Conservation (phyloP, 441 rosid genomes). For the Flueggea neowawraea region DNA sequence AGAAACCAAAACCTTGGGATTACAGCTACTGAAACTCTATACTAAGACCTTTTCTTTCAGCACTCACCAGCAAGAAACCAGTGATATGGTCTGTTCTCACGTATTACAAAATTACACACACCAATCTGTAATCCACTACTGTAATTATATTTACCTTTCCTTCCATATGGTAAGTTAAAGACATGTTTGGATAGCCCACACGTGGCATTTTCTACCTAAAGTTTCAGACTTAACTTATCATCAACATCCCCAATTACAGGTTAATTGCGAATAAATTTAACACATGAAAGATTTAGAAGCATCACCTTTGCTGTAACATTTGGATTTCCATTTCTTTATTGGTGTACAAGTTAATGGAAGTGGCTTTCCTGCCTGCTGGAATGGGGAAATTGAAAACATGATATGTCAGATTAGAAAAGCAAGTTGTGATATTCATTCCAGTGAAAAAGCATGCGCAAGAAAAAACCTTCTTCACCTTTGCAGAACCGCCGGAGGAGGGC, state of each 20-base stretch:
- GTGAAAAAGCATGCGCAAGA: slow-evolving; percentile 15
- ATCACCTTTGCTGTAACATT: slow-evolving; percentile 92
- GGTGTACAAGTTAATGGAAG: slow-evolving; percentile 96
- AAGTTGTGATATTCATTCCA: slow-evolving; percentile 4
- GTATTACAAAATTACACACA: no score
- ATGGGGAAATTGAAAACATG: slow-evolving; percentile 3
- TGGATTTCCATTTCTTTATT: slow-evolving; percentile 97
- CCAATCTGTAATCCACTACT: no score
- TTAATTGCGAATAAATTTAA: background rate
- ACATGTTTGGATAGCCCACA: background rate
- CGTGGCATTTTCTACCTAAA: background rate
- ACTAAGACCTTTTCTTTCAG: background rate
- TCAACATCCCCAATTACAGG: background rate
- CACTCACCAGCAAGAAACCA: background rate
- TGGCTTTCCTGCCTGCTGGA: slow-evolving; percentile 80
- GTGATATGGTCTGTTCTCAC: background rate
- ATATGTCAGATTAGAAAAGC: slow-evolving; percentile 2
- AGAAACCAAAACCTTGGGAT: no score
- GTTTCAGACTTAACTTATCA: background rate
- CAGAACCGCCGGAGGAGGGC: no score
- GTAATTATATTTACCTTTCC: no score
- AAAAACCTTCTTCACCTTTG: slow-evolving; percentile 87
- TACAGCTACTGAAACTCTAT: no score
- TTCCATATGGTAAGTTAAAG: background rate
- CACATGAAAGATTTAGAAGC: slow-evolving; percentile 7